These are phyloP conservation scores for Pseudogymnoascus sp. DNA, from an alignment of 2,329 filamentous ascomycete genomes.

Conservation along the genomic window DNA sequence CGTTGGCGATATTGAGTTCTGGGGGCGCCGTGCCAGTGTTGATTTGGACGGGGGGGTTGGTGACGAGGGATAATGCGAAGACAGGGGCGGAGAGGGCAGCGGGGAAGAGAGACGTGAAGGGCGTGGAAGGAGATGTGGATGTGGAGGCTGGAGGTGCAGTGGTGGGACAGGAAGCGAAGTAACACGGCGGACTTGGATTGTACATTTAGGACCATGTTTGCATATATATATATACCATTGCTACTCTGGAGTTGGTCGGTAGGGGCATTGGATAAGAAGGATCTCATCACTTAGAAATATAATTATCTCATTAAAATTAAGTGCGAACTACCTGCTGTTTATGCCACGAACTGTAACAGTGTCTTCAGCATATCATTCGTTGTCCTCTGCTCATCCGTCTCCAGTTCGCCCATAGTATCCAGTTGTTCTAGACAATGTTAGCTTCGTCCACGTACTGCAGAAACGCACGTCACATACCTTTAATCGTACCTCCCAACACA, in stretches of 20 bases:
- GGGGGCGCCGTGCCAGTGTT: conserved; percentile 44
- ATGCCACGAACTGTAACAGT: conserved; percentile 40
- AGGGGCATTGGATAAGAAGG: not conserved
- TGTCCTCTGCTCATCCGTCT: conserved; percentile 43
- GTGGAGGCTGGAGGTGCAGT: not conserved
- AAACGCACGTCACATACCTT: conserved; percentile 36
- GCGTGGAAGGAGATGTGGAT: not conserved
- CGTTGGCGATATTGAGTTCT: conserved; percentile 40
- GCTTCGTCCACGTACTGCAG: not conserved
- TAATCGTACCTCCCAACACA: conserved; percentile 58
- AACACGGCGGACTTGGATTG: not conserved
- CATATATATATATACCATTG: conserved; percentile 5
- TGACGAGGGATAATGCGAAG: conserved; percentile 25
- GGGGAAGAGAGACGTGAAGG: not conserved
- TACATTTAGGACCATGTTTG: not conserved
- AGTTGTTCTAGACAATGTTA: conserved; percentile 45
- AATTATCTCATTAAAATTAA: not conserved
- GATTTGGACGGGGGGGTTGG: conserved; percentile 46
- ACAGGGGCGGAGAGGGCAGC: conserved; percentile 21
- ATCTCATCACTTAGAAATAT: not conserved
- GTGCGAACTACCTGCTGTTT: not conserved
- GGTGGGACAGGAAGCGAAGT: not conserved
- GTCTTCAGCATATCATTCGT: conserved; percentile 59
- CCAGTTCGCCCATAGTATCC: conserved; percentile 46
- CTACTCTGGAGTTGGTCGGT: not conserved